These are phyloP conservation scores for Punica granatum DNA, from an alignment of 345 rosid genomes.

Conservation along the genomic window DNA sequence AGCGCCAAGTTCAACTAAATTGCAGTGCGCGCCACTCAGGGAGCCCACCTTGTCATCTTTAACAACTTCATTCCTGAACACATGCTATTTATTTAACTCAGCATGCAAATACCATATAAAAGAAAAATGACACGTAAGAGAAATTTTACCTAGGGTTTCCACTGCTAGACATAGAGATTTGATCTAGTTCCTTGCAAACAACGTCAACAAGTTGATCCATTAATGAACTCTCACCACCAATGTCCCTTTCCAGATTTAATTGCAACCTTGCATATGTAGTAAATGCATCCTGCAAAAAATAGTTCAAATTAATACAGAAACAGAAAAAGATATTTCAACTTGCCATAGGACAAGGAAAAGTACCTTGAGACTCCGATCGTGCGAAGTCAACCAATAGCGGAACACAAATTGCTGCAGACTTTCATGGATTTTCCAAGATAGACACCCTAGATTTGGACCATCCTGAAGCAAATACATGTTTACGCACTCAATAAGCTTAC, in stretches of 20 bases:
- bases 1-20: constrained; percentile 77
- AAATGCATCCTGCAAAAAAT: constrained; percentile 58
- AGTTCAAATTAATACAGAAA: neutral
- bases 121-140: constrained; percentile 6
- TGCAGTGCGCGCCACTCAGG: constrained; percentile 50
- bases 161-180: constrained; percentile 39
- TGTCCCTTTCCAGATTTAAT: constrained; percentile 55
- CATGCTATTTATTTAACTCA: neutral
- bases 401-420: constrained; percentile 52
- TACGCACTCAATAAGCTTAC: constrained; percentile 83
- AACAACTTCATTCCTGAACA: constrained; percentile 55
- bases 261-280: constrained; percentile 65
- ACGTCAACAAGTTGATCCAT: constrained; percentile 75
- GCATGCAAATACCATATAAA: constrained; percentile 1
- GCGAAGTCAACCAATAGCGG: constrained; percentile 65
- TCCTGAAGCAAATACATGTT: constrained; percentile 69
- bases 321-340: constrained; percentile 3
- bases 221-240: constrained; percentile 43
- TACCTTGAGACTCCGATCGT: constrained; percentile 75
- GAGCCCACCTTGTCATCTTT: constrained; percentile 72
- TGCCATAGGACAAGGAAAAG: neutral
- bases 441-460: constrained; percentile 82
- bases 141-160: constrained; percentile 42
- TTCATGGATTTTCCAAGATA: constrained; percentile 58
- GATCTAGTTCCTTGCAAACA: constrained; percentile 80